Conservation (phyloP, 192 early-diverging fungal species). For the Coemansia sp. region DNA sequence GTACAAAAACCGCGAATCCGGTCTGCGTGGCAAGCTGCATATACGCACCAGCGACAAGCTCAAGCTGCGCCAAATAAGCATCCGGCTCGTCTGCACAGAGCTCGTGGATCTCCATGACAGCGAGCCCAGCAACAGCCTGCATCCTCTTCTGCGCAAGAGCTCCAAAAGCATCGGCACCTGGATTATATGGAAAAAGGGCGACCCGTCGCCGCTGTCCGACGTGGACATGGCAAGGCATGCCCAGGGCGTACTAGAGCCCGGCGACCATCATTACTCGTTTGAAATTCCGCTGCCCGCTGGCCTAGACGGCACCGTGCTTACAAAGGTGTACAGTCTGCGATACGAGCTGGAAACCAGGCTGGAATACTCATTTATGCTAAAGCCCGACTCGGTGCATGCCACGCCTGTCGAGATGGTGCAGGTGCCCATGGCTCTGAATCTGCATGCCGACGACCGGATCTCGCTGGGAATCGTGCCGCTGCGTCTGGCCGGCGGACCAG, state of each 20-base stretch:
- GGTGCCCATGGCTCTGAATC: conserved; percentile 34
- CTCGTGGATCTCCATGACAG: conserved; percentile 29
- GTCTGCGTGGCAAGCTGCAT: conserved; percentile 24
- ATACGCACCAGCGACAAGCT: conserved; percentile 32
- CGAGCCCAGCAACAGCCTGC: conserved; percentile 14
- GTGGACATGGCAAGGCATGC: neutral
- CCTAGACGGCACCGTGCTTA: conserved; percentile 26
- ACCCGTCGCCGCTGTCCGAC: neutral
- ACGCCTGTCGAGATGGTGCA: conserved; percentile 28
- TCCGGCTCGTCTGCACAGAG: conserved; percentile 36
- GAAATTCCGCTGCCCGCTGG: conserved; percentile 33
- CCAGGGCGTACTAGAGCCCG: conserved; percentile 19
- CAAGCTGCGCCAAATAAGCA: conserved; percentile 32
- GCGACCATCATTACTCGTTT: conserved; percentile 42
- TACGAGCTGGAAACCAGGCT: conserved; percentile 39
- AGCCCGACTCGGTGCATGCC: conserved; percentile 17
- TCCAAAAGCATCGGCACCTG: conserved; percentile 24
- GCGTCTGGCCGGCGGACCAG: neutral
- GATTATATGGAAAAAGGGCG: conserved; percentile 23
- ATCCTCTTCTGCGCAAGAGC: conserved; percentile 39
- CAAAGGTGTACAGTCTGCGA: conserved; percentile 21
- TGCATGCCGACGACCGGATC: conserved; percentile 41
- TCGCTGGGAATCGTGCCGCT: conserved; percentile 18
- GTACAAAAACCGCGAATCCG: conserved; percentile 33
- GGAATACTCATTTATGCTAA: conserved; percentile 40